A percentile compares a stretch with the other conserved stretches of the same genome.
Conservation (phyloP, 768 basidiomycete genomes). For the Leccinum longicurvipes region DNA sequence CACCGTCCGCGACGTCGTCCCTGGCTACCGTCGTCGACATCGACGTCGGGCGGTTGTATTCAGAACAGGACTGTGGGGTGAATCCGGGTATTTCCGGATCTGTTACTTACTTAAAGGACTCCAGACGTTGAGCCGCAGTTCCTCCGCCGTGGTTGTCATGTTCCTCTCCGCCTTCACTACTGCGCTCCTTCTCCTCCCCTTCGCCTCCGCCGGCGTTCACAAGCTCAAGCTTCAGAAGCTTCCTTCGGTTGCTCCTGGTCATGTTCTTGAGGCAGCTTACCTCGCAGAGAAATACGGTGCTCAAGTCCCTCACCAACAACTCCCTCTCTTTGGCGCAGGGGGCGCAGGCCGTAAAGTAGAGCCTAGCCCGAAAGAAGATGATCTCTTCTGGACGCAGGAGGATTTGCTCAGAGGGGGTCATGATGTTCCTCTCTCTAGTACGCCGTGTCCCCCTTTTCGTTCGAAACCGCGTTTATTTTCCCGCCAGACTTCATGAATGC, state of each 20-base stretch:
- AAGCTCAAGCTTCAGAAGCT: constrained; percentile 91
- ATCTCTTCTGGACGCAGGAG: constrained; percentile 80
- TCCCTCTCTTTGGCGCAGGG: constrained; percentile 71
- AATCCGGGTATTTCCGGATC: constrained; percentile 23
- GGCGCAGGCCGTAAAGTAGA: constrained; percentile 64
- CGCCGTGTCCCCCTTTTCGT: neutral
- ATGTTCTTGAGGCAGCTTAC: constrained; percentile 72
- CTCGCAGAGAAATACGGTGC: constrained; percentile 92
- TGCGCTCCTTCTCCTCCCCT: constrained; percentile 40
- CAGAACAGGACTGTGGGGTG: neutral
- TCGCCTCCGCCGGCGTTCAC: constrained; percentile 58
- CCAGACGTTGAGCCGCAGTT: constrained; percentile 2
- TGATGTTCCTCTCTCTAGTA: constrained; percentile 79
- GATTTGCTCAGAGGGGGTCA: constrained; percentile 71
- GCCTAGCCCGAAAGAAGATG: constrained; percentile 49
- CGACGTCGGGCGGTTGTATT: constrained; percentile 1
- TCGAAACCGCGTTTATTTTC: neutral
- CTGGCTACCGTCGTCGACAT: constrained; percentile 9
- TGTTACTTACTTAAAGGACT: constrained; percentile 27
- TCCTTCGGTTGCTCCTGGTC: constrained; percentile 55
- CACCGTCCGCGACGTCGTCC: constrained; percentile 1
- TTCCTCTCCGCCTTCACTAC: constrained; percentile 40
- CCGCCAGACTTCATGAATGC: constrained; percentile 92
- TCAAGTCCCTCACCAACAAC: constrained; percentile 39
- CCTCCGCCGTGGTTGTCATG: constrained; percentile 34